Evolutionary conservation across 192 early-diverging fungal genomes (phyloP), one percentile per base, ranked within the genome.

Genomic region (Oehlia diaphana): DNA sequence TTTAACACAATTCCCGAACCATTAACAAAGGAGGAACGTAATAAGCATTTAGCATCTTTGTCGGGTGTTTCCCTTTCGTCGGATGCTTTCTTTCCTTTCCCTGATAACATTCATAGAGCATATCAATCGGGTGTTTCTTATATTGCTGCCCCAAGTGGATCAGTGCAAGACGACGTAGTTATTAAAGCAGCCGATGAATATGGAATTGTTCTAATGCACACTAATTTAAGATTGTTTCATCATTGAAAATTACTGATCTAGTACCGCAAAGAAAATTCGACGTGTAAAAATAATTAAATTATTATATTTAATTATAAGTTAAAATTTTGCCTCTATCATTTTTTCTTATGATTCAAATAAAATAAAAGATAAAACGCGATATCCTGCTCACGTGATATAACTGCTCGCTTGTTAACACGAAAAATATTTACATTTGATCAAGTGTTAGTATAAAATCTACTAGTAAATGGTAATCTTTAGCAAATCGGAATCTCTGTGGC

Each of bases 31-130:
- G 91, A 90, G 42, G 96, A 97, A 84, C 93, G 95, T 78, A 87
- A 86, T 49, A 91, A 86, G 74, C 95, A 95, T 85, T 91, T 94
- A 86, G 82, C 85, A 64, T 71, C 88, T 79, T 86, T 95, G 61
- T 84, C 71, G 19, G 94, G 89, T 75, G 92, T 98, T 26, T 94
- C 95, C 12, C 86, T 99, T 21, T 91, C 93, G 4, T 96, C 95
- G n/a, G 98, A 99, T 84, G 98, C 98, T 35, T 99, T 99, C 92
- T 99, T 99, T 94, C 98, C 98, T 77, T 99, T 99, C 91, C 88
- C 93, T 6, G 98, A 99, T 87, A 98, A 97, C 81, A 87, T 99
- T 67, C 92, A 96, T 80, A 88, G 98, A 65, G 97, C 91, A 35
- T 87, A 88, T 49, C 86, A 92, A 84, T 92, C 92, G 33, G 98